phyloP scores from a whole-genome alignment of 1,139 yeast genomes.

The Hemisphaericaspora xylofermentans region DNA sequence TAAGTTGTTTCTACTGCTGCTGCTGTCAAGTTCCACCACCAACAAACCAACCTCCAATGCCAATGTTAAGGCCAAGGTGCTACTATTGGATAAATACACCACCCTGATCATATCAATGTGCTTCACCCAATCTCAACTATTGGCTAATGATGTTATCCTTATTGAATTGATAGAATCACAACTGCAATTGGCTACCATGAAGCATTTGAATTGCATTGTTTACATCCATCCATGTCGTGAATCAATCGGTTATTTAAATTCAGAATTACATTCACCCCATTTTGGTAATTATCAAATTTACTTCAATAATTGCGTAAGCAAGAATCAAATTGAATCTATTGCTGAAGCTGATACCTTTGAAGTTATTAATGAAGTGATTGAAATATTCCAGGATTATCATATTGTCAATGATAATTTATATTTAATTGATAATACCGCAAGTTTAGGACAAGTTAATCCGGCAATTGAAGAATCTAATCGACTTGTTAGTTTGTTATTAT shows the following conservation, averaged over 20 bases:
- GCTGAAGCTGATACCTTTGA: conserved; percentile 93
- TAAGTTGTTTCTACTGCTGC: conserved; percentile 30
- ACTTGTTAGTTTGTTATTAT: conserved; percentile 63
- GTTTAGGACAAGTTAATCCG: conserved; percentile 10
- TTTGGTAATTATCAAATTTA: conserved; percentile 74
- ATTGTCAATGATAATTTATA: conserved; percentile 72
- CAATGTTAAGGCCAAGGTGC: conserved; percentile 56
- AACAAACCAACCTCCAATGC: neutral
- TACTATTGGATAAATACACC: conserved; percentile 76
- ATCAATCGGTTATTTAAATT: conserved; percentile 56
- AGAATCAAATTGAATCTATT: conserved; percentile 74
- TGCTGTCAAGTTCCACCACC: conserved; percentile 1
- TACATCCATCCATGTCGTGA: conserved; percentile 74
- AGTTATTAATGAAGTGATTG: conserved; percentile 71
- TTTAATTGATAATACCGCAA: conserved; percentile 12
- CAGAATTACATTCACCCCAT: conserved; percentile 75
- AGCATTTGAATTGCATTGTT: conserved; percentile 79
- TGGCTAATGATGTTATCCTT: conserved; percentile 78
- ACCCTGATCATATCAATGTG: conserved; percentile 82
- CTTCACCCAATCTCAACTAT: conserved; percentile 81
- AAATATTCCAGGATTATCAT: conserved; percentile 79
- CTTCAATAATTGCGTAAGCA: conserved; percentile 73
- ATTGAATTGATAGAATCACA: conserved; percentile 68
- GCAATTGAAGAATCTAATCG: conserved; percentile 52
- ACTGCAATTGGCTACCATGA: conserved; percentile 65